Conservation (phyloP, 148 eudicot species). For the Pouteria glomerata region DNA sequence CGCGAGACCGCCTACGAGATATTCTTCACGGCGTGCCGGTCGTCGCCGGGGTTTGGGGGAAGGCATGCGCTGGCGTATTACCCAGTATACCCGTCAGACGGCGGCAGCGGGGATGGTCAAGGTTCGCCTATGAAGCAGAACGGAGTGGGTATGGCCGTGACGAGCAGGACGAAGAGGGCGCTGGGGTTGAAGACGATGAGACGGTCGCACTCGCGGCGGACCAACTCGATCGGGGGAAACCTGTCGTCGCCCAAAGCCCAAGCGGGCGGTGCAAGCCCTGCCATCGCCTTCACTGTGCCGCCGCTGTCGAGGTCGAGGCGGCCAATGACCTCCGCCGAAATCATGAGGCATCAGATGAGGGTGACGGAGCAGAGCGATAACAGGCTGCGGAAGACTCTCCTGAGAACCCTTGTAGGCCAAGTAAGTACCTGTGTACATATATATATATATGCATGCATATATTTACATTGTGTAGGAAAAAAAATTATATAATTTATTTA, state of each 20-base stretch:
- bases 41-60: conserved; percentile 90
- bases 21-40: conserved; percentile 85
- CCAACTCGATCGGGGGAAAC: conserved; percentile 15
- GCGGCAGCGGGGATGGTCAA: conserved; percentile 18
- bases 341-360: conserved; percentile 95
- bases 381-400: conserved; percentile 84
- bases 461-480: no score
- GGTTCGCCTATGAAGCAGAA: conserved; percentile 36
- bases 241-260: conserved; percentile 39
- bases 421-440: conserved; percentile 31
- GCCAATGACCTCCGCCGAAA: conserved; percentile 91
- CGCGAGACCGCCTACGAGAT: conserved; percentile 88
- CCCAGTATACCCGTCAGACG: conserved; percentile 30
- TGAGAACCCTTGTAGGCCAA: conserved; percentile 97
- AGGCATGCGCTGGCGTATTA: conserved; percentile 33
- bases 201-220: conserved; percentile 45
- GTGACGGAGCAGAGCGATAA: conserved; percentile 86
- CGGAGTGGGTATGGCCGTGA: conserved; percentile 76
- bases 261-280: conserved; percentile 35
- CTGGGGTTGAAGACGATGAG: conserved; percentile 60
- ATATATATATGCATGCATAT: neutral
- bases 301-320: conserved; percentile 23
- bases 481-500: no score
- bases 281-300: conserved; percentile 35
- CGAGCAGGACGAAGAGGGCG: conserved; percentile 71